phyloP scores from a whole-genome alignment of 768 basidiomycete genomes.

The Tephrocybe sp. region DNA sequence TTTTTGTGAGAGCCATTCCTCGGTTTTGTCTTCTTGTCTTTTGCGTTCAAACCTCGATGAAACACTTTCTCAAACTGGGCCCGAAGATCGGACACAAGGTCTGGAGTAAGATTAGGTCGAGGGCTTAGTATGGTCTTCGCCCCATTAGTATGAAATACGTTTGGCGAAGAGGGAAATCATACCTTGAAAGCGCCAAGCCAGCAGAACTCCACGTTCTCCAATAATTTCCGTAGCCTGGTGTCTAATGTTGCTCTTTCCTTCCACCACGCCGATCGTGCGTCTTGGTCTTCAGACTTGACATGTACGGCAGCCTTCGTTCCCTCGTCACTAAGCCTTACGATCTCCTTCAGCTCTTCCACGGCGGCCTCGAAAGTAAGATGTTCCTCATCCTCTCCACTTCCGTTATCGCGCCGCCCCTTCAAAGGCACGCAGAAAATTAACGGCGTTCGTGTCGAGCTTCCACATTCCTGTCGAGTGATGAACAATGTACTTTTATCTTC shows the following conservation, averaged over 20 bases:
- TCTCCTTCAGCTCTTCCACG: slow-evolving; percentile 70
- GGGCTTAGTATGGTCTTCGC: slow-evolving; percentile 63
- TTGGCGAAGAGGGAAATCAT: slow-evolving; percentile 12
- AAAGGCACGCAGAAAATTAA: slow-evolving; percentile 89
- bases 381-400: slow-evolving; percentile 65
- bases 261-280: slow-evolving; percentile 85
- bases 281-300: slow-evolving; percentile 65
- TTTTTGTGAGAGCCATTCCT: slow-evolving; percentile 35
- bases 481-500: slow-evolving; percentile 84
- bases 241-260: slow-evolving; percentile 76
- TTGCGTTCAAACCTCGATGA: slow-evolving; percentile 55
- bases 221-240: slow-evolving; percentile 64
- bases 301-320: slow-evolving; percentile 60
- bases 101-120: slow-evolving; percentile 39
- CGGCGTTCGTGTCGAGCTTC: slow-evolving; percentile 43
- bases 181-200: slow-evolving; percentile 99
- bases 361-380: slow-evolving; percentile 78
- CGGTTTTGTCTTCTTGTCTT: slow-evolving; percentile 60
- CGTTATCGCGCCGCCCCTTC: slow-evolving; percentile 71
- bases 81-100: slow-evolving; percentile 58
- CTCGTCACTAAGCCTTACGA: slow-evolving; percentile 78
- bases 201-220: slow-evolving; percentile 89
- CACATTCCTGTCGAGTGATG: slow-evolving; percentile 72
- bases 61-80: slow-evolving; percentile 75
- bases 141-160: neutral